These are phyloP conservation scores for Candida neerlandica DNA, from an alignment of 1,139 yeast genomes.

Conservation along the genomic window DNA sequence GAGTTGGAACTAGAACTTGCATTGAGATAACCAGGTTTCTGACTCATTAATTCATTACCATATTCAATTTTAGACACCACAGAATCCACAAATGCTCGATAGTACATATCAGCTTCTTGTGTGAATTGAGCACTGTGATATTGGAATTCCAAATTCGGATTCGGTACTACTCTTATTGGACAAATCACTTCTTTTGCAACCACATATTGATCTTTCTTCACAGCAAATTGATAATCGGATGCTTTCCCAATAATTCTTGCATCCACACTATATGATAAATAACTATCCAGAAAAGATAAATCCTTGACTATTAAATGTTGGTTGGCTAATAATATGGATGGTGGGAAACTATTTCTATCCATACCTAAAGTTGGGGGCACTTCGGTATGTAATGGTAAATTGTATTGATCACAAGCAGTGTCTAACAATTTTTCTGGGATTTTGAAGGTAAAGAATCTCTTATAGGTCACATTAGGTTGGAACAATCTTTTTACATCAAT, in stretches of 20 bases:
- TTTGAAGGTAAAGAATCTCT: slow-evolving; percentile 45
- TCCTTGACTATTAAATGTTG: slow-evolving; percentile 28
- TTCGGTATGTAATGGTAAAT: slow-evolving; percentile 37
- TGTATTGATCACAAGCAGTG: slow-evolving; percentile 42
- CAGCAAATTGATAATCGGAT: slow-evolving; percentile 31
- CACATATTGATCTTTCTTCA: slow-evolving; percentile 36
- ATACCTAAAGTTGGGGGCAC: slow-evolving; percentile 44
- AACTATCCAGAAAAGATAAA: slow-evolving; percentile 42
- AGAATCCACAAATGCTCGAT: slow-evolving; percentile 39
- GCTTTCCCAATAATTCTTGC: slow-evolving; percentile 49
- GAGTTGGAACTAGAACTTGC: background rate
- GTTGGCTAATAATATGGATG: slow-evolving; percentile 27
- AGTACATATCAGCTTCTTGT: slow-evolving; percentile 31
- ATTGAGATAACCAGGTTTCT: slow-evolving; percentile 1
- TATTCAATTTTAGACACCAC: slow-evolving; percentile 33
- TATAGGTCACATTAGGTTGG: slow-evolving; percentile 43
- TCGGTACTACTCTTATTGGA: slow-evolving; percentile 43
- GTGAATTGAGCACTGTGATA: slow-evolving; percentile 22
- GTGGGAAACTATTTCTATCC: slow-evolving; percentile 26
- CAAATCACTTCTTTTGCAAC: slow-evolving; percentile 38
- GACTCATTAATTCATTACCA: slow-evolving; percentile 26
- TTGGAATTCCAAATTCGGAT: slow-evolving; percentile 25
- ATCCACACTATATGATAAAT: slow-evolving; percentile 40
- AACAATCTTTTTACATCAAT: slow-evolving; percentile 42
- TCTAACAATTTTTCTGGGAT: slow-evolving; percentile 47